Conservation (phyloP, 345 rosid species). For the Salix arbutifolia region DNA sequence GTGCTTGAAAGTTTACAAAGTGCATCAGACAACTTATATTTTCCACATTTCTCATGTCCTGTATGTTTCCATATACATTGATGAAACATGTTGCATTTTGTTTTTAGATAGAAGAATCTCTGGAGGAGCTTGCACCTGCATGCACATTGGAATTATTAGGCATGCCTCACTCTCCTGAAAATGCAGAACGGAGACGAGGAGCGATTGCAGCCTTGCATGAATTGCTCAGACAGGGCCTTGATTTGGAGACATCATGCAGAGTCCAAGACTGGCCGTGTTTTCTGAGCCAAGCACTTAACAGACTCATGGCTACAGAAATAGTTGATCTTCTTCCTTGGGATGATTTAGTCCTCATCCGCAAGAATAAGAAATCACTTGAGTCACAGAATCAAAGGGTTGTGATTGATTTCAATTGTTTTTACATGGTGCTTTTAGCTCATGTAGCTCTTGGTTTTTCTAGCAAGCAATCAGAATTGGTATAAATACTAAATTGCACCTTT, state of each 20-base stretch:
- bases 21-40: neutral
- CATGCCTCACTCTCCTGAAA: conserved; percentile 74
- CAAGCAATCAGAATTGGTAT: conserved; percentile 76
- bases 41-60: neutral
- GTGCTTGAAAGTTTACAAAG: neutral
- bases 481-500: conserved; percentile 17
- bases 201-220: conserved; percentile 90
- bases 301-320: conserved; percentile 79
- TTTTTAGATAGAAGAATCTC: conserved; percentile 82
- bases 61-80: neutral
- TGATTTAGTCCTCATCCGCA: conserved; percentile 55
- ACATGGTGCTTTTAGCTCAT: conserved; percentile 69
- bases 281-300: conserved; percentile 64
- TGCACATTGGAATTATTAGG: conserved; percentile 92
- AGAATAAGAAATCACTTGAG: conserved; percentile 87
- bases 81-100: conserved; percentile 4
- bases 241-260: conserved; percentile 74
- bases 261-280: conserved; percentile 91
- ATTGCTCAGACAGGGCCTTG: conserved; percentile 86
- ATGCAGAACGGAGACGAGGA: conserved; percentile 76
- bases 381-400: conserved; percentile 90
- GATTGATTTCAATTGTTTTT: conserved; percentile 74
- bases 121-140: conserved; percentile 99
- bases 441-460: conserved; percentile 82
- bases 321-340: conserved; percentile 93